phyloP scores from a whole-genome alignment of 768 basidiomycete genomes.

The Hygrophoropsis aurantiaca region DNA sequence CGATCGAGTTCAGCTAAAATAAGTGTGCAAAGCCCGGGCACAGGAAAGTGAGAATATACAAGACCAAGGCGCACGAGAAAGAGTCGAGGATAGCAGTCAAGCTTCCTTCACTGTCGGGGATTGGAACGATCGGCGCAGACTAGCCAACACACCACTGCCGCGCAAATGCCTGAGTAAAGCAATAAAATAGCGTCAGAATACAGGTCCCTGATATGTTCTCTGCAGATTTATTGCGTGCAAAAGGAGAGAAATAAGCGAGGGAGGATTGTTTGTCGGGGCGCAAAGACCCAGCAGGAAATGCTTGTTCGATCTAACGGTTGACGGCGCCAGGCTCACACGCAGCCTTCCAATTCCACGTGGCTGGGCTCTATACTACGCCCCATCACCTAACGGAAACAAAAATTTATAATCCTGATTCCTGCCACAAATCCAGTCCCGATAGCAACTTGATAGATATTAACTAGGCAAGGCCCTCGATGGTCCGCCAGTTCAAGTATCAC shows the following conservation, averaged over 20 bases:
- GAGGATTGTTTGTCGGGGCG: not conserved
- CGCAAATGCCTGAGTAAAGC: constrained; percentile 1
- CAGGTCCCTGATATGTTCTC: too few relatives aligned
- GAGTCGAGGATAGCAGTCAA: not conserved
- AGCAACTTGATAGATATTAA: constrained; percentile 2
- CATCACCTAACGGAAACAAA: not conserved
- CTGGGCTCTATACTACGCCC: not conserved
- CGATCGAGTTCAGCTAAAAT: constrained; percentile 6
- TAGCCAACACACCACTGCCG: not conserved
- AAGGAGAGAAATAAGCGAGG: not conserved
- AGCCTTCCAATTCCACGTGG: constrained; percentile 32
- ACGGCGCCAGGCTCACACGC: constrained; percentile 13
- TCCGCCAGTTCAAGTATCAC: constrained; percentile 94
- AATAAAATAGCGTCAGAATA: too few relatives aligned
- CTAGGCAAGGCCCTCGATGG: constrained; percentile 48
- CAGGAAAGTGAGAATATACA: constrained; percentile 10
- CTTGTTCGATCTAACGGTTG: constrained; percentile 10
- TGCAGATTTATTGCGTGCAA: not conserved
- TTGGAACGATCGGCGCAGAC: constrained; percentile 7
- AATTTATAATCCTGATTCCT: not conserved
- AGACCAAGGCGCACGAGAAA: not conserved
- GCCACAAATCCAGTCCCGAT: not conserved
- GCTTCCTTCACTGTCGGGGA: constrained; percentile 1
- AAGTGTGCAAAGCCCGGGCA: constrained; percentile 7
- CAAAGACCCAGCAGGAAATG: not conserved